phyloP scores from a whole-genome alignment of 805 yeast genomes.

The Candida arabinofermentans region DNA sequence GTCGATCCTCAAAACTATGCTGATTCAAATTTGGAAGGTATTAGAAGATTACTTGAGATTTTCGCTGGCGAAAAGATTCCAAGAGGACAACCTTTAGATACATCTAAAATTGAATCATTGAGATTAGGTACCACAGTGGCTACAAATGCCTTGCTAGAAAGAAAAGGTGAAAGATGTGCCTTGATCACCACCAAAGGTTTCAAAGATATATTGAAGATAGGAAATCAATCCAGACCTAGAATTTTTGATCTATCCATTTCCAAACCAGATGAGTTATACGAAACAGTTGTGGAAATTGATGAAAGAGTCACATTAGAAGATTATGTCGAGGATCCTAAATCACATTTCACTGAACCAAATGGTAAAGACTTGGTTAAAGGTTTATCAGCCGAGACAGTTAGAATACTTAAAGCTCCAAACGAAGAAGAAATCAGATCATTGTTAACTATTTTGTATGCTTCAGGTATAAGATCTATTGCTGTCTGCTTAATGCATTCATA shows the following conservation, averaged over 20 bases:
- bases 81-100: slow-evolving; percentile 55
- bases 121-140: slow-evolving; percentile 96
- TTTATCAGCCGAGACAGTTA: slow-evolving; percentile 62
- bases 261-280: slow-evolving; percentile 69
- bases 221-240: slow-evolving; percentile 88
- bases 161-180: slow-evolving; percentile 89
- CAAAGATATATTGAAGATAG: slow-evolving; percentile 75
- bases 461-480: slow-evolving; percentile 68
- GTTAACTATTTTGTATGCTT: slow-evolving; percentile 42
- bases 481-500: slow-evolving; percentile 71
- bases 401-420: slow-evolving; percentile 52
- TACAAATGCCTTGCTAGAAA: slow-evolving; percentile 87
- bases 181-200: slow-evolving; percentile 86
- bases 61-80: slow-evolving; percentile 54
- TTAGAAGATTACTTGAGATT: slow-evolving; percentile 67
- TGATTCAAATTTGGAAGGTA: slow-evolving; percentile 93
- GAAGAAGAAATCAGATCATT: slow-evolving; percentile 36
- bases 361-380: slow-evolving; percentile 46
- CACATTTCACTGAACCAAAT: slow-evolving; percentile 21
- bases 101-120: slow-evolving; percentile 59
- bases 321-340: slow-evolving; percentile 68
- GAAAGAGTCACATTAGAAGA: slow-evolving; percentile 86
- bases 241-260: slow-evolving; percentile 79
- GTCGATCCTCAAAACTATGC: slow-evolving; percentile 84
- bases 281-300: slow-evolving; percentile 76